phyloP scores from a whole-genome alignment of 2,329 filamentous ascomycete species.

The Coniochaeta sp. region DNA sequence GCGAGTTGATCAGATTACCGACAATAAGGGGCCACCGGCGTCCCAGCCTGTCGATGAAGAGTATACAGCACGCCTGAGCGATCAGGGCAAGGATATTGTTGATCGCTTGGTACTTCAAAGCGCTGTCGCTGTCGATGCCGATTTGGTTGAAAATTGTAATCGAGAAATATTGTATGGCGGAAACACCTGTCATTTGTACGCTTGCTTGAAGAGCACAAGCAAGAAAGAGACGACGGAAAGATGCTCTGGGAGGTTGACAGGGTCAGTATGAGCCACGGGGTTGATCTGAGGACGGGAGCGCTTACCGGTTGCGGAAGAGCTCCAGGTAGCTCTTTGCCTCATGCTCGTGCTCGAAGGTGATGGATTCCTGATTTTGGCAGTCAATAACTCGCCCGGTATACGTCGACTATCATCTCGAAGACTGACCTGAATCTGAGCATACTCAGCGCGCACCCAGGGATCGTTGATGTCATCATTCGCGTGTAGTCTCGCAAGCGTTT shows the following conservation, averaged over 20 bases:
- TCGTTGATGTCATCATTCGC: slow-evolving; percentile 59
- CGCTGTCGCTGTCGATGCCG: slow-evolving; percentile 56
- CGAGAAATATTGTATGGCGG: slow-evolving; percentile 69
- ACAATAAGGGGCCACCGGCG: slow-evolving; percentile 65
- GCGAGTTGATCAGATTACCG: slow-evolving; percentile 64
- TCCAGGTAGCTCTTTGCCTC: slow-evolving; percentile 57
- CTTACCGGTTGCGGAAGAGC: slow-evolving; percentile 28
- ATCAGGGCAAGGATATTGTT: slow-evolving; percentile 64
- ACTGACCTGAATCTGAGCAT: slow-evolving; percentile 52
- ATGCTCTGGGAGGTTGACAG: slow-evolving; percentile 32
- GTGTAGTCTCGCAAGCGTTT: slow-evolving; percentile 63
- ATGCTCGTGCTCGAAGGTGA: slow-evolving; percentile 59
- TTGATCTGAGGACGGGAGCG: not conserved
- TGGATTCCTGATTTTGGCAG: slow-evolving; percentile 23
- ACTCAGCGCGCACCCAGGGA: slow-evolving; percentile 66
- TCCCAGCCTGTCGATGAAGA: slow-evolving; percentile 62
- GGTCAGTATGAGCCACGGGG: not conserved
- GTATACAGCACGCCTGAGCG: slow-evolving; percentile 61
- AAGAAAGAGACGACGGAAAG: slow-evolving; percentile 65
- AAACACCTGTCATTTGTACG: slow-evolving; percentile 70
- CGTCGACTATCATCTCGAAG: not conserved
- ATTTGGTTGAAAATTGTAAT: slow-evolving; percentile 61
- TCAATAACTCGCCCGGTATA: not conserved
- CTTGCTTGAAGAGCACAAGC: slow-evolving; percentile 63
- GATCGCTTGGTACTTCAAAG: slow-evolving; percentile 70